Percentiles rank a stretch among this genome's conserved stretches.
Evolutionary conservation across 192 early-diverging fungal species (phyloP).

Genomic region (Podila minutissima): DNA sequence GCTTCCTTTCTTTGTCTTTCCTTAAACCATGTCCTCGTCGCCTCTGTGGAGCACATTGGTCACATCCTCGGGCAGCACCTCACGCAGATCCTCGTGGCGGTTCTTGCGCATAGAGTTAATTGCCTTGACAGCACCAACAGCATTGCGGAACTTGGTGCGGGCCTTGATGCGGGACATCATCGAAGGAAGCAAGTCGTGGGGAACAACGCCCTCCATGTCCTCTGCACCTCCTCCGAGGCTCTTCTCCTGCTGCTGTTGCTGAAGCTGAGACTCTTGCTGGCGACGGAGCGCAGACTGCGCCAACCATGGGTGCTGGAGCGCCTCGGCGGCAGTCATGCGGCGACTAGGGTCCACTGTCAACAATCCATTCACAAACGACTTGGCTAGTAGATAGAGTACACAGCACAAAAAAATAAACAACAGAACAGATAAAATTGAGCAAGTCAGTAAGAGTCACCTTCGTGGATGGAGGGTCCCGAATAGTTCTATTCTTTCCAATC

Average conservation of each 20-base stretch:
- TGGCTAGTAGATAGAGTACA: slow-evolving; percentile 50
- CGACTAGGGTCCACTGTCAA: slow-evolving; percentile 70
- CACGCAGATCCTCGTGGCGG: slow-evolving; percentile 37
- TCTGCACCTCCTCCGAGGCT: slow-evolving; percentile 5
- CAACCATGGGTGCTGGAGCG: slow-evolving; percentile 84
- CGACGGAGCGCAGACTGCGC: slow-evolving; percentile 6
- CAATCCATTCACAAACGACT: slow-evolving; percentile 76
- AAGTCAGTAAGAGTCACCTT: neutral
- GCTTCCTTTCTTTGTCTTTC: neutral
- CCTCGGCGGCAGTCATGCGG: slow-evolving; percentile 81
- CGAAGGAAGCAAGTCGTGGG: slow-evolving; percentile 65
- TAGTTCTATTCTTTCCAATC: neutral
- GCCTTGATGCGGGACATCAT: slow-evolving; percentile 76
- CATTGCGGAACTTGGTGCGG: slow-evolving; percentile 72
- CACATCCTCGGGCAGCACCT: slow-evolving; percentile 36
- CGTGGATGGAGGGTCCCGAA: neutral
- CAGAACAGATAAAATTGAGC: no score
- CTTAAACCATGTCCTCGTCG: slow-evolving; percentile 47
- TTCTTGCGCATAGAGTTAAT: slow-evolving; percentile 47
- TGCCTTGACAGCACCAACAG: slow-evolving; percentile 59
- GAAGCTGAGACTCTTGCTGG: slow-evolving; percentile 8
- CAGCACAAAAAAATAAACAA: no score
- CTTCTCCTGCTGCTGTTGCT: slow-evolving; percentile 14
- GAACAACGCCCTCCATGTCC: slow-evolving; percentile 32
- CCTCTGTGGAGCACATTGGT: slow-evolving; percentile 32